Conservation (phyloP, 257 asterid genomes). For the Lavandula angustifolia region DNA sequence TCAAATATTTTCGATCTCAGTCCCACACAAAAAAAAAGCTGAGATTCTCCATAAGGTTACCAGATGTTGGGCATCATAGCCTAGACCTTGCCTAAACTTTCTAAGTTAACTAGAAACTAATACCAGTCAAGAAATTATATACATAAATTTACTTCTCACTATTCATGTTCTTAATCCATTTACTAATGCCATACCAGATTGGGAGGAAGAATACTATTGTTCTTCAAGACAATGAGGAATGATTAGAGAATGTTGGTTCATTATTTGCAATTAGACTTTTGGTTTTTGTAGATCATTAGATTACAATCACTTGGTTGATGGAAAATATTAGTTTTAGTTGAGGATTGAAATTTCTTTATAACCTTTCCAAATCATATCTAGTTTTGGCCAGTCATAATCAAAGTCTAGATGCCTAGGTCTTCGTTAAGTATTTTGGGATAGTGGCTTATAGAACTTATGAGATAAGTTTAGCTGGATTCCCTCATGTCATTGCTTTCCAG, state of each 20-base stretch:
- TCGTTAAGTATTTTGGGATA: not conserved
- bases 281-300: not conserved
- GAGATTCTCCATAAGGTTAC: no score
- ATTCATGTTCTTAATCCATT: not conserved
- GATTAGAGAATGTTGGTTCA: not conserved
- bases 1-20: not conserved
- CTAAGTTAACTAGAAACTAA: not conserved
- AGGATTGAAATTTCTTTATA: not conserved
- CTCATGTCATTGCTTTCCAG: not conserved
- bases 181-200: not conserved
- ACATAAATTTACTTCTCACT: not conserved
- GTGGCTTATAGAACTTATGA: not conserved
- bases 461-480: not conserved
- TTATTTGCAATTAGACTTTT: constrained; percentile 12
- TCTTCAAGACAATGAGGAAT: not conserved
- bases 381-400: not conserved
- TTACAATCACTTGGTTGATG: not conserved
- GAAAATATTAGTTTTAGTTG: not conserved
- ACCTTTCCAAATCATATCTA: constrained; percentile 2
- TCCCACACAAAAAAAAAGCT: not conserved
- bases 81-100: not conserved
- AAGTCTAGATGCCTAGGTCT: not conserved
- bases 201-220: not conserved
- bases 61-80: no score
- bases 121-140: no score